phyloP scores from a whole-genome alignment of 768 basidiomycete genomes.

The Fomitopsis serialis region DNA sequence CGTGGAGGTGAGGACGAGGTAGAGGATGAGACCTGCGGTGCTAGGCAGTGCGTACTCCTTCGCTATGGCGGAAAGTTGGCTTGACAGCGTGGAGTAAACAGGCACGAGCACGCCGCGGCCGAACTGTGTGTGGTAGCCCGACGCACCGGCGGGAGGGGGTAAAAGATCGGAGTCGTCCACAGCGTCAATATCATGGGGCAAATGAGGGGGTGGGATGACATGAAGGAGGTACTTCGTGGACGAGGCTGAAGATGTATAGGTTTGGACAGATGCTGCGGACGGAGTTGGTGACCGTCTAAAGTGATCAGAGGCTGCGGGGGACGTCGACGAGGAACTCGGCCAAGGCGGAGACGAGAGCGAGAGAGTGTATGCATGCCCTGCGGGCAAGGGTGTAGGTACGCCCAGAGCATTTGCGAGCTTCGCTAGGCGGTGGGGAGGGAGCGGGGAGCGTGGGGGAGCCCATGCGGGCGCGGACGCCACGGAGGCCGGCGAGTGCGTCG shows the following conservation, averaged over 20 bases:
- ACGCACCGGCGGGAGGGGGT: conserved; percentile 51
- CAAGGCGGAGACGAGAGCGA: conserved; percentile 9
- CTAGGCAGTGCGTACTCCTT: conserved; percentile 91
- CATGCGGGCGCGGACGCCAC: conserved; percentile 31
- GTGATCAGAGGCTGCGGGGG: conserved; percentile 40
- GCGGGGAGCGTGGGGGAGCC: conserved; percentile 64
- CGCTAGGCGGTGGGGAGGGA: conserved; percentile 72
- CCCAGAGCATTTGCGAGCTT: conserved; percentile 85
- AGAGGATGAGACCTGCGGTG: conserved; percentile 76
- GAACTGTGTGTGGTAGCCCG: conserved; percentile 77
- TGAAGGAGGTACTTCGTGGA: conserved; percentile 69
- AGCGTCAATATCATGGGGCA: conserved; percentile 58
- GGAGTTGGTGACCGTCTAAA: conserved; percentile 34
- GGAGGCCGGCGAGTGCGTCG: conserved; percentile 12
- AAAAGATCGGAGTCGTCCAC: conserved; percentile 39
- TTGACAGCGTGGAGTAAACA: conserved; percentile 75
- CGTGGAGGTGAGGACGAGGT: conserved; percentile 51
- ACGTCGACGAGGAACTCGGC: conserved; percentile 12
- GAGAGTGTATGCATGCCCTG: conserved; percentile 23
- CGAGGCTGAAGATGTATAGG: conserved; percentile 29
- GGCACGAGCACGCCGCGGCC: conserved; percentile 84
- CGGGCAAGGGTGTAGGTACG: conserved; percentile 68
- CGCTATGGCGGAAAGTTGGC: conserved; percentile 83
- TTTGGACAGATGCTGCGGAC: conserved; percentile 33
- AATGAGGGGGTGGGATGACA: conserved; percentile 70